These are phyloP conservation scores for Boletales sp. DNA, from an alignment of 768 basidiomycete genomes.

Conservation along the genomic window DNA sequence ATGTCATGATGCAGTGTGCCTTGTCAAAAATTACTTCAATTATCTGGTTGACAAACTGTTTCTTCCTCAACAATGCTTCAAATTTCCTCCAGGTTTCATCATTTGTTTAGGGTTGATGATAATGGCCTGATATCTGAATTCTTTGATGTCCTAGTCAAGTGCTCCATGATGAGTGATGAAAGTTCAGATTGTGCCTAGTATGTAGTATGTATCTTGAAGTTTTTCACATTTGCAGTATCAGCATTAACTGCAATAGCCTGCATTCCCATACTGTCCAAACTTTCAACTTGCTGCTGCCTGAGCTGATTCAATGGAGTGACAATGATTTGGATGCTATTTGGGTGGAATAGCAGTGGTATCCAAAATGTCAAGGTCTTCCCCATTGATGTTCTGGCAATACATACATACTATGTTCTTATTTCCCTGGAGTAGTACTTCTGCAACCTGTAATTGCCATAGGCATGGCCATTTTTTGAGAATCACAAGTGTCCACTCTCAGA, in stretches of 20 bases:
- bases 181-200: no score
- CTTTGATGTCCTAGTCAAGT: not conserved
- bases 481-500: not conserved
- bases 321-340: not conserved
- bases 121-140: not conserved
- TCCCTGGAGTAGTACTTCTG: not conserved
- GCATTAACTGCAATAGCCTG: not conserved
- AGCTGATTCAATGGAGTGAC: conserved; percentile 9
- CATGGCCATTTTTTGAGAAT: not conserved
- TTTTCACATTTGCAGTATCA: not conserved
- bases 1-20: conserved; percentile 20
- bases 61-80: conserved; percentile 5
- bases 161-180: not conserved
- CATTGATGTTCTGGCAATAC: not conserved
- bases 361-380: conserved; percentile 6
- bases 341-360: conserved; percentile 2
- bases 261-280: not conserved
- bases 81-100: conserved; percentile 11
- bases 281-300: not conserved
- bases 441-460: not conserved
- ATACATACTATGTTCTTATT: not conserved
- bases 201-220: not conserved
- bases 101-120: conserved; percentile 10
- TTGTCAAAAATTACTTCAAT: conserved; percentile 16
- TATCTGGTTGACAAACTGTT: not conserved